A percentile compares a stretch with the other conserved stretches of the same genome.
Conservation (phyloP, 2,329 filamentous ascomycete genomes). For the Verticillium nonalfalfae region DNA sequence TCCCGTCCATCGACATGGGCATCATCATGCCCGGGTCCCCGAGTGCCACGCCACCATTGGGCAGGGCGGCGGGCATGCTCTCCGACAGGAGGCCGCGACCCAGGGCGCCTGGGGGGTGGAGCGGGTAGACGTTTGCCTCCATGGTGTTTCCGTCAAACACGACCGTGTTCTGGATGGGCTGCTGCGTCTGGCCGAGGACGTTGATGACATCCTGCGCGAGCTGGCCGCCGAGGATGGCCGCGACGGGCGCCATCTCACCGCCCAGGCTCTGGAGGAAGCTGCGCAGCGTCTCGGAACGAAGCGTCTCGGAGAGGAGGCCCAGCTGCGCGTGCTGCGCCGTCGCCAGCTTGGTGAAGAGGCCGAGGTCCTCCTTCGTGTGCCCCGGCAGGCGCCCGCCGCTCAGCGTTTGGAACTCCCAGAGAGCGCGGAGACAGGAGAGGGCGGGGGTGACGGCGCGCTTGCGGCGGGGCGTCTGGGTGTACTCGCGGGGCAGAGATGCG, state of each 20-base stretch:
- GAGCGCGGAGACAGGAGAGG: constrained; percentile 77
- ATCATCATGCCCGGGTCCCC: constrained; percentile 11
- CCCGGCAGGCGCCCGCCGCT: constrained; percentile 47
- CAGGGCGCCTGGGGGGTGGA: constrained; percentile 63
- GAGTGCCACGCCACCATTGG: constrained; percentile 9
- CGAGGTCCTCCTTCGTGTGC: constrained; percentile 58
- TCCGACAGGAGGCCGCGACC: constrained; percentile 40
- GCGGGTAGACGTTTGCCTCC: constrained; percentile 71
- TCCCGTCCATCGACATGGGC: constrained; percentile 8
- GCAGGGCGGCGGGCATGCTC: constrained; percentile 5
- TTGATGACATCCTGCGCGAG: constrained; percentile 97
- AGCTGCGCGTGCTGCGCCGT: constrained; percentile 73
- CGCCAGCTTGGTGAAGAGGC: constrained; percentile 69
- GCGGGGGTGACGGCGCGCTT: constrained; percentile 75
- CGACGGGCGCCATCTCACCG: constrained; percentile 78
- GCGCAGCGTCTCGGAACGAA: constrained; percentile 67
- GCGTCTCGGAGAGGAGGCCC: constrained; percentile 59
- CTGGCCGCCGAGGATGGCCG: constrained; percentile 82
- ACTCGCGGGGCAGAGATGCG: constrained; percentile 65
- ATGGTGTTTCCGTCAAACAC: constrained; percentile 83
- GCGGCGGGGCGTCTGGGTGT: constrained; percentile 56
- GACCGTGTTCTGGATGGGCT: constrained; percentile 92
- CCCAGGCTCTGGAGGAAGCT: constrained; percentile 83
- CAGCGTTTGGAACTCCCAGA: constrained; percentile 77
- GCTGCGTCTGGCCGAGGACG: constrained; percentile 82